These are phyloP conservation scores for Raffaelea ambrosiae DNA, from an alignment of 2,329 filamentous ascomycete genomes.

Conservation along the genomic window DNA sequence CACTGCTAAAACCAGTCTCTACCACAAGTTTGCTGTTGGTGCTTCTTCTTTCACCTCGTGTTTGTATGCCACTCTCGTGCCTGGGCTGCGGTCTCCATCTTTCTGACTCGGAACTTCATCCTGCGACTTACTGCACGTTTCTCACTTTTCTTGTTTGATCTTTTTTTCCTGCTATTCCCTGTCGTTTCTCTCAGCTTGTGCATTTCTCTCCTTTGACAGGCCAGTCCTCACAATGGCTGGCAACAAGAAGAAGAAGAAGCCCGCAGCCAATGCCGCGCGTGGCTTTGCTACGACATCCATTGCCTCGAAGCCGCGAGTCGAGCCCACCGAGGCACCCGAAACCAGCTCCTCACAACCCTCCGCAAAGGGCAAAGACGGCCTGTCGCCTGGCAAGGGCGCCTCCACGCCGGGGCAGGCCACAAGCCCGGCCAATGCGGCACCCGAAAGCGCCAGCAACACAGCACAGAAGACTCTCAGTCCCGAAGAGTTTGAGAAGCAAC, in stretches of 20 bases:
- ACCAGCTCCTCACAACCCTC: conserved; percentile 1
- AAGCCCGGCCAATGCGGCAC: background rate
- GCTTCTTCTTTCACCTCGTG: no score
- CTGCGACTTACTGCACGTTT: no score
- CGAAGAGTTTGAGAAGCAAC: conserved; percentile 81
- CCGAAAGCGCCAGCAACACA: conserved; percentile 11
- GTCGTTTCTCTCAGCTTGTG: background rate
- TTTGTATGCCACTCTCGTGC: no score
- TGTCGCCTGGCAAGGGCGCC: conserved; percentile 1
- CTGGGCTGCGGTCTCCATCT: no score
- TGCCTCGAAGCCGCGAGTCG: conserved; percentile 69
- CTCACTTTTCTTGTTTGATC: no score
- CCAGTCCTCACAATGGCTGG: conserved; percentile 50
- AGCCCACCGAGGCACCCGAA: conserved; percentile 33
- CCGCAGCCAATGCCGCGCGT: conserved; percentile 74
- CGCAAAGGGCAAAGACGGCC: conserved; percentile 8
- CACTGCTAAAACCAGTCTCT: background rate
- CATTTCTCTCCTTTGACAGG: background rate
- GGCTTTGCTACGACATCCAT: conserved; percentile 92
- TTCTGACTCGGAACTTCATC: no score
- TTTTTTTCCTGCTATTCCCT: no score
- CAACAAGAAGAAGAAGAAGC: conserved; percentile 88
- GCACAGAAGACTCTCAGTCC: conserved; percentile 53
- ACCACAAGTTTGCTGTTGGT: no score
- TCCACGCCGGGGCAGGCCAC: background rate